These are phyloP conservation scores for Leccinum pachyderme DNA, from an alignment of 1,284 basidiomycete species.

Conservation along the genomic window DNA sequence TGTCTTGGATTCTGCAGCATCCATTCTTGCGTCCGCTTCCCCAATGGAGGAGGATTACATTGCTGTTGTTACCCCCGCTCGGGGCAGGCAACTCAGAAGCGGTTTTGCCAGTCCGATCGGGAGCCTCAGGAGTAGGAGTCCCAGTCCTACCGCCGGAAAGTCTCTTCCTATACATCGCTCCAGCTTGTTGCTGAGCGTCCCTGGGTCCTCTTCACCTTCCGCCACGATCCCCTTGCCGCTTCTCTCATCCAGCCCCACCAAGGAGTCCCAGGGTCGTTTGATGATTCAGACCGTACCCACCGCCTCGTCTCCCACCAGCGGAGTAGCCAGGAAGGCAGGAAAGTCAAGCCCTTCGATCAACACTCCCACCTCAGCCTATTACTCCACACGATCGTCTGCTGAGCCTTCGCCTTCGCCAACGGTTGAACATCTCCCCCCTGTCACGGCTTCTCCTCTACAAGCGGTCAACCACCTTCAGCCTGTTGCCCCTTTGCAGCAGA, in stretches of 20 bases:
- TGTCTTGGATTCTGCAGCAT: conserved; percentile 71
- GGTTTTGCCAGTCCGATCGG: conserved; percentile 66
- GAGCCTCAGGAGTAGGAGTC: conserved; percentile 63
- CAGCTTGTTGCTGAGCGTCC: conserved; percentile 47
- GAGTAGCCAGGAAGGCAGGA: conserved; percentile 11
- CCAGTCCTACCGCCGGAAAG: conserved; percentile 39
- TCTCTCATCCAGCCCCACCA: conserved; percentile 26
- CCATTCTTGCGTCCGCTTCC: conserved; percentile 51
- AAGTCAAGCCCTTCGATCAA: conserved; percentile 31
- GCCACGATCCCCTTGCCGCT: conserved; percentile 17
- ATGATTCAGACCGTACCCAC: conserved; percentile 26
- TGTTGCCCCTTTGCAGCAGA: conserved; percentile 18
- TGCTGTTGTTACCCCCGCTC: conserved; percentile 55
- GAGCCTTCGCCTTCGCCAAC: conserved; percentile 42
- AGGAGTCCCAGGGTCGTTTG: conserved; percentile 19
- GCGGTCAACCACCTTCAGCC: conserved; percentile 14
- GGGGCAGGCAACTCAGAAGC: conserved; percentile 39
- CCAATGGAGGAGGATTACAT: conserved; percentile 48
- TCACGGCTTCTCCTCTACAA: conserved; percentile 24
- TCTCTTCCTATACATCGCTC: conserved; percentile 34
- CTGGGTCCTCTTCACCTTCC: conserved; percentile 31
- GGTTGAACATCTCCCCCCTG: conserved; percentile 37
- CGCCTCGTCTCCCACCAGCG: neutral
- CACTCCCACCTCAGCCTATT: conserved; percentile 52
- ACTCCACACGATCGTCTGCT: conserved; percentile 38